A percentile compares a stretch with the other conserved stretches of the same genome.
phyloP scores from a whole-genome alignment of 495 filamentous ascomycete species.

The Penicillium argentinense region DNA sequence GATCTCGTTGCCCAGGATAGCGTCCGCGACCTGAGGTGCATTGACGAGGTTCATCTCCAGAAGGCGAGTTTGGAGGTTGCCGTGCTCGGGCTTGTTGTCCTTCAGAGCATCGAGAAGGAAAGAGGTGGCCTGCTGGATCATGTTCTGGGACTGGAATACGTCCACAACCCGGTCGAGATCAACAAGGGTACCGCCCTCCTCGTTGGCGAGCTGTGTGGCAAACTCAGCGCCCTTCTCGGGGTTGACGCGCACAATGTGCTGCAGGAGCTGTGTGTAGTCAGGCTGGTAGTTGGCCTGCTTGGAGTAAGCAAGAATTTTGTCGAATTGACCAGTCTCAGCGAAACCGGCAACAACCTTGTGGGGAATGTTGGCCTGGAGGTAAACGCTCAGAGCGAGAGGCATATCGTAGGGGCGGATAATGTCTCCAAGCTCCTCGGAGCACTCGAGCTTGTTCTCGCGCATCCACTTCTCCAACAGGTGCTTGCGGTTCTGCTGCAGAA shows the following conservation, averaged over 20 bases:
- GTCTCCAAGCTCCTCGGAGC: conserved; percentile 94
- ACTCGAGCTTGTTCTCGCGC: conserved; percentile 89
- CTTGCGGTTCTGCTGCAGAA: conserved; percentile 90
- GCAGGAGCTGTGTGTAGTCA: conserved; percentile 85
- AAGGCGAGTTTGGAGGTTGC: conserved; percentile 86
- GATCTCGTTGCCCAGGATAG: conserved; percentile 96
- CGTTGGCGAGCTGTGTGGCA: conserved; percentile 80
- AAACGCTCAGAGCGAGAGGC: conserved; percentile 79
- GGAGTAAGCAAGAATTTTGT: conserved; percentile 90
- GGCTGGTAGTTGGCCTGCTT: conserved; percentile 80
- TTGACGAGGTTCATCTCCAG: conserved; percentile 98
- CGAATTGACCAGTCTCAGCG: conserved; percentile 94
- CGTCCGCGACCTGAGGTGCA: conserved; percentile 95
- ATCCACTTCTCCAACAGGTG: conserved; percentile 98
- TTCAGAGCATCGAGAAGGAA: conserved; percentile 94
- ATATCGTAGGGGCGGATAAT: conserved; percentile 87
- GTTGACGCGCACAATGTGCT: conserved; percentile 89
- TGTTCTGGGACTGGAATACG: conserved; percentile 95
- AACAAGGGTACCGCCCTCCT: conserved; percentile 79
- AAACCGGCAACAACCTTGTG: conserved; percentile 93
- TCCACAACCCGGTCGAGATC: conserved; percentile 95
- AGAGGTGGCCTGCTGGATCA: conserved; percentile 95
- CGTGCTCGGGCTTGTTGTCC: conserved; percentile 92
- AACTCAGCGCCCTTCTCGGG: conserved; percentile 96
- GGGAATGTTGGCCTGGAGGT: conserved; percentile 80